phyloP scores from a whole-genome alignment of 108 stramenopile species.

The Skeletonema potamos region DNA sequence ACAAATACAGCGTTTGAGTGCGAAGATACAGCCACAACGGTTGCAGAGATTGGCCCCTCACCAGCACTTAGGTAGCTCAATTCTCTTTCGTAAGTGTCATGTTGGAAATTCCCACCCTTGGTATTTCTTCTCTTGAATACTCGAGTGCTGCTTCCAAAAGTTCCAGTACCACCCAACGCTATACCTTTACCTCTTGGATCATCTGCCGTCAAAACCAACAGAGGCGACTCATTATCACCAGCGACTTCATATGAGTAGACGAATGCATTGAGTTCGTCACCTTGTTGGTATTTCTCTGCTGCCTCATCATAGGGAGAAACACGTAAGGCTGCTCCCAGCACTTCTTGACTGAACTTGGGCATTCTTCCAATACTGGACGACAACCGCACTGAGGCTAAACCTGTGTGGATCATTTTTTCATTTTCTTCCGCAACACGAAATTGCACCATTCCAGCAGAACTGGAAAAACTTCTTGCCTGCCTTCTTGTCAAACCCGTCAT shows the following conservation, averaged over 20 bases:
- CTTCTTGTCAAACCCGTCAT: constrained; percentile 50
- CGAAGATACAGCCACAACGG: constrained; percentile 63
- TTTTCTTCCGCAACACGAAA: constrained; percentile 35
- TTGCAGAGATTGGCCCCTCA: constrained; percentile 68
- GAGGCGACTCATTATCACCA: constrained; percentile 69
- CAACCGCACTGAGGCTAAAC: constrained; percentile 11
- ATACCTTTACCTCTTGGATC: constrained; percentile 41
- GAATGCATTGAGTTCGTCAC: constrained; percentile 63
- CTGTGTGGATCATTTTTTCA: constrained; percentile 38
- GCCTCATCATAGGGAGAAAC: constrained; percentile 62
- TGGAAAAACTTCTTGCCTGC: constrained; percentile 55
- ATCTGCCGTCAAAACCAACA: constrained; percentile 67
- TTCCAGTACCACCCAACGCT: constrained; percentile 17
- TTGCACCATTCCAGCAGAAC: constrained; percentile 62
- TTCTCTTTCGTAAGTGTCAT: constrained; percentile 21
- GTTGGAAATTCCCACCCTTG: neutral
- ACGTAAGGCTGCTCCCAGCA: constrained; percentile 72
- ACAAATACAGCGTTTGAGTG: constrained; percentile 65
- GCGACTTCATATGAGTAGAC: constrained; percentile 64
- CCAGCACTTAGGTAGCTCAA: constrained; percentile 57
- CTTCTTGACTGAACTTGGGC: constrained; percentile 21
- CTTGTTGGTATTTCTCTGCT: constrained; percentile 50
- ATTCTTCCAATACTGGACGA: neutral
- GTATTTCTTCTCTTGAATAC: constrained; percentile 22
- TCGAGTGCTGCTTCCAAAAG: constrained; percentile 37